phyloP scores from a whole-genome alignment of 2,329 filamentous ascomycete genomes.

The Arthrobotrys sinensis region DNA sequence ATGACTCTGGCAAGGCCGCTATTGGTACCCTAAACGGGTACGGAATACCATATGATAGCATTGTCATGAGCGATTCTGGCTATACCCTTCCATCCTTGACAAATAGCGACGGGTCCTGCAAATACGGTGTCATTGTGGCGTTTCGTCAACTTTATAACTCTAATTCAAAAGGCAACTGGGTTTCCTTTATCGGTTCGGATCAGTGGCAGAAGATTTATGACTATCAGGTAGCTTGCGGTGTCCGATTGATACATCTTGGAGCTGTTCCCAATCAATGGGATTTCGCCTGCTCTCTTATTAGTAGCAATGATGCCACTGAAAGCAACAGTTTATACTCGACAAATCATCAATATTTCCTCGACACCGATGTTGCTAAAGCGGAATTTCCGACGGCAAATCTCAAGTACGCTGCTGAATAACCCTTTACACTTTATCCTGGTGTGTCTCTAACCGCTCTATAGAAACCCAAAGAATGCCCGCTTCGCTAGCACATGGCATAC shows the following conservation, averaged over 20 bases:
- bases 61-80: conserved; percentile 73
- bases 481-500: conserved; percentile 49
- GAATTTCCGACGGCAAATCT: conserved; percentile 73
- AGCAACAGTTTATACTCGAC: conserved; percentile 68
- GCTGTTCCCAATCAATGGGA: conserved; percentile 71
- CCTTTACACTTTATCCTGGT: neutral
- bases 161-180: conserved; percentile 70
- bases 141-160: conserved; percentile 73
- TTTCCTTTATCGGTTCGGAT: conserved; percentile 72
- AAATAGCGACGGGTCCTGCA: conserved; percentile 70
- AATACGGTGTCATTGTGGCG: conserved; percentile 75
- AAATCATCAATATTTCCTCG: conserved; percentile 63
- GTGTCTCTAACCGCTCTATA: neutral
- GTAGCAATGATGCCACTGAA: conserved; percentile 70
- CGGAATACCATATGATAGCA: conserved; percentile 74
- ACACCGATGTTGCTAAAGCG: conserved; percentile 68
- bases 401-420: conserved; percentile 66
- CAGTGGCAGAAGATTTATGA: conserved; percentile 74
- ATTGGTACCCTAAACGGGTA: conserved; percentile 71
- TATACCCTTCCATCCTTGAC: conserved; percentile 72
- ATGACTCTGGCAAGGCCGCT: conserved; percentile 26
- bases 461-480: conserved; percentile 56
- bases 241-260: conserved; percentile 75
- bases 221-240: conserved; percentile 72
- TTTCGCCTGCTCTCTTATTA: conserved; percentile 70